phyloP scores from a whole-genome alignment of 495 filamentous ascomycete genomes.

The Aspergillus cristatus region DNA sequence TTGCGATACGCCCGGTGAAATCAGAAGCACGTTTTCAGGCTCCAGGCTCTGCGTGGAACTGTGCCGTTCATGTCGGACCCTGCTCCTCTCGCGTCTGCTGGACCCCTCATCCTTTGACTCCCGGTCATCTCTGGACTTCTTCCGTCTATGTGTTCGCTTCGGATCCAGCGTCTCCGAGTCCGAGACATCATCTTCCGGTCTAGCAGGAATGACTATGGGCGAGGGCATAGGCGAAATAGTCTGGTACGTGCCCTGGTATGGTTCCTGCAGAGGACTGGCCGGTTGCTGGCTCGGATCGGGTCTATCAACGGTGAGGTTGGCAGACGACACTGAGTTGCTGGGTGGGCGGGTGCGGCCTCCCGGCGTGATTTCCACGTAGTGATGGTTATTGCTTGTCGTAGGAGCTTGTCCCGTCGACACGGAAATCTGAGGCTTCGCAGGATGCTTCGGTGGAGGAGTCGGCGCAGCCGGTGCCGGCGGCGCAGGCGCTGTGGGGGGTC shows the following conservation, averaged over 20 bases:
- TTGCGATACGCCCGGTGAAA: slow-evolving; percentile 17
- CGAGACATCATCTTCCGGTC: slow-evolving; percentile 40
- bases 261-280: slow-evolving; percentile 77
- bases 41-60: slow-evolving; percentile 10
- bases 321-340: slow-evolving; percentile 33
- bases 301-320: slow-evolving; percentile 24
- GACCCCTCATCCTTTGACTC: slow-evolving; percentile 20
- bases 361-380: slow-evolving; percentile 33
- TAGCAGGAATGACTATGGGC: slow-evolving; percentile 44
- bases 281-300: slow-evolving; percentile 42
- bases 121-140: slow-evolving; percentile 20
- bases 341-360: slow-evolving; percentile 24
- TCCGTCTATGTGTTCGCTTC: slow-evolving; percentile 18
- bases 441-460: too few species aligned
- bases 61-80: slow-evolving; percentile 17
- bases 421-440: too few species aligned
- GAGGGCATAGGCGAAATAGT: slow-evolving; percentile 92
- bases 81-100: slow-evolving; percentile 24
- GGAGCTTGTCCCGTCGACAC: too few species aligned
- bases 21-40: slow-evolving; percentile 17
- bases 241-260: slow-evolving; percentile 92
- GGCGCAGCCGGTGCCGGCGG: too few species aligned
- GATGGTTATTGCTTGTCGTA: slow-evolving; percentile 9
- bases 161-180: slow-evolving; percentile 40
- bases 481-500: too few species aligned